These are phyloP conservation scores for Aspergillus baeticus DNA, from an alignment of 495 filamentous ascomycete genomes.

Conservation along the genomic window DNA sequence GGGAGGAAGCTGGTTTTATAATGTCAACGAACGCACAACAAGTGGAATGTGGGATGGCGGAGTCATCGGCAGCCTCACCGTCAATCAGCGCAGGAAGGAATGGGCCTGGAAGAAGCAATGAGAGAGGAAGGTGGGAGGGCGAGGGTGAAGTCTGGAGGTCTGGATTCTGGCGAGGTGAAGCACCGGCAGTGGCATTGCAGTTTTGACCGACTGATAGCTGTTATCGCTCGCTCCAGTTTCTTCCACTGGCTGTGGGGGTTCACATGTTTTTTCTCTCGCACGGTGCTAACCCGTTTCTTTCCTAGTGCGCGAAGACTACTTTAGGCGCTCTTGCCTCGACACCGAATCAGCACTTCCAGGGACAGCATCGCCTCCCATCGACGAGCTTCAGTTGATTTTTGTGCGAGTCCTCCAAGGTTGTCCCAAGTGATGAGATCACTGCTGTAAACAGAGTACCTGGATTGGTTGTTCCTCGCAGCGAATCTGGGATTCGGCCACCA, in stretches of 20 bases:
- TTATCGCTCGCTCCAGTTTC: not conserved
- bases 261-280: conserved; percentile 9
- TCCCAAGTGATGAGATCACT: not conserved
- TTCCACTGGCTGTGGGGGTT: conserved; percentile 8
- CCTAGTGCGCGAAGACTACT: not conserved
- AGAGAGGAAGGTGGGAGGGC: not conserved
- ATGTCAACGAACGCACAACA: not conserved
- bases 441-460: not conserved
- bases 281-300: not conserved
- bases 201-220: not conserved
- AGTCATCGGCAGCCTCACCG: conserved; percentile 4
- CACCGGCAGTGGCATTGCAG: not conserved
- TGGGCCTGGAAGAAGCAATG: conserved; percentile 3
- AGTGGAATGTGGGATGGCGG: not conserved
- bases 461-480: not conserved
- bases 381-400: not conserved
- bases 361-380: not conserved
- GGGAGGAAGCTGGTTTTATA: not conserved
- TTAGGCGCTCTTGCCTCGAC: not conserved
- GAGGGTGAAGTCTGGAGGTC: not conserved
- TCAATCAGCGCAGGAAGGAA: not conserved
- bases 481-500: not conserved
- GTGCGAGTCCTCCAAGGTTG: not conserved
- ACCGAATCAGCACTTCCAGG: not conserved
- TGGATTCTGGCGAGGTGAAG: not conserved